Conservation (phyloP, 202 grass and related monocot genomes). For the Dendrocalamus latiflorus region DNA sequence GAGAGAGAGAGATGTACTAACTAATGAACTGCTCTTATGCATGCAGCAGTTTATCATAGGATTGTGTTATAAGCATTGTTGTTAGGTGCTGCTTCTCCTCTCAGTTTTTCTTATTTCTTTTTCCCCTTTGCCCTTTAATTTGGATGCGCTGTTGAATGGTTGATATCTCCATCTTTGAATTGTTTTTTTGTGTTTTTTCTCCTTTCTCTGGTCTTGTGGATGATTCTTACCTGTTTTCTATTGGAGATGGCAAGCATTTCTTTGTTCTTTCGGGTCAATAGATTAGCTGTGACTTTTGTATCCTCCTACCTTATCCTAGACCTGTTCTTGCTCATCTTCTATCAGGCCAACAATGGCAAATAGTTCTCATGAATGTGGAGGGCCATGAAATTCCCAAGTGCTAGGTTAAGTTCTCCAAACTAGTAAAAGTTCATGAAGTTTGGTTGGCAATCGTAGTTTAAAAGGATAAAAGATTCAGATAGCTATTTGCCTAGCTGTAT, state of each 20-base stretch:
- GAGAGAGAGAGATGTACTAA: conserved; percentile 18
- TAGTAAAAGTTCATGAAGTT: not conserved
- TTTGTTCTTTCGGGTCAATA: conserved; percentile 1
- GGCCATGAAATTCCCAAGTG: not conserved
- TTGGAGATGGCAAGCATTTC: conserved; percentile 12
- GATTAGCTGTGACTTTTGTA: conserved; percentile 8
- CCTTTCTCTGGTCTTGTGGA: not conserved
- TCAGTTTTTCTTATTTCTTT: not conserved
- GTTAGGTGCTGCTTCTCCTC: conserved; percentile 28
- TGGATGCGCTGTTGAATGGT: not conserved
- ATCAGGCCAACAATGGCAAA: conserved; percentile 16
- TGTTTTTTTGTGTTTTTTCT: not conserved
- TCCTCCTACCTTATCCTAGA: conserved; percentile 21
- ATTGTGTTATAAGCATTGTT: conserved; percentile 14
- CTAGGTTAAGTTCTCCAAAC: not conserved
- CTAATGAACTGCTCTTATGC: conserved; percentile 32
- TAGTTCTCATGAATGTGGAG: conserved; percentile 7
- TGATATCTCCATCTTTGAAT: conserved; percentile 5
- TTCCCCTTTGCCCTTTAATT: not conserved
- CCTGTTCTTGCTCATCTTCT: not conserved
- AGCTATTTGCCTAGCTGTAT: not conserved
- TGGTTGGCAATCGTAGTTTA: not conserved
- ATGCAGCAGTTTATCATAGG: not conserved
- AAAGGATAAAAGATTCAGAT: not conserved
- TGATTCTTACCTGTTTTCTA: conserved; percentile 6